phyloP scores from a whole-genome alignment of 2,329 filamentous ascomycete species.

The Colletotrichum chrysophilum region DNA sequence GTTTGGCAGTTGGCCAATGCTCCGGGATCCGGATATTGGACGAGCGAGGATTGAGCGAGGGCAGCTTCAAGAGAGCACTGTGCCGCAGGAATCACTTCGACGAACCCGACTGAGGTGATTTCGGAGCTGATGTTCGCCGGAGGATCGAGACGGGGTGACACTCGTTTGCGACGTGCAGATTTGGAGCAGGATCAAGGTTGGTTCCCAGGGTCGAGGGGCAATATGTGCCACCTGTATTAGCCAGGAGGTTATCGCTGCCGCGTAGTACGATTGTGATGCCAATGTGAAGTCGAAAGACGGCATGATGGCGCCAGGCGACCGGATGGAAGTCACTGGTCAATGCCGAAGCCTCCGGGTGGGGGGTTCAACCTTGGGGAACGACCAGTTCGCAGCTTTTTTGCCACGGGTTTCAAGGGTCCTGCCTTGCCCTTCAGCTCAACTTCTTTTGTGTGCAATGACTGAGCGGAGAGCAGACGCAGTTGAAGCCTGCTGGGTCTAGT shows the following conservation, averaged over 20 bases:
- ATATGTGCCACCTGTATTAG: neutral
- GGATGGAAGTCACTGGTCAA: slow-evolving; percentile 1
- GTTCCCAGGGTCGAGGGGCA: neutral
- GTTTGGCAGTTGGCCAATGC: slow-evolving; percentile 7
- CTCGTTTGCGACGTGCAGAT: neutral
- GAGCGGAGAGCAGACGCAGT: neutral
- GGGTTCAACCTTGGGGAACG: neutral
- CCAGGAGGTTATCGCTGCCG: neutral
- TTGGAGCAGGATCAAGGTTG: neutral
- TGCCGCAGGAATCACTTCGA: neutral
- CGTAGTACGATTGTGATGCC: slow-evolving; percentile 1
- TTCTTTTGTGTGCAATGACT: neutral
- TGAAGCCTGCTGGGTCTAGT: neutral
- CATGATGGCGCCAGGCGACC: slow-evolving; percentile 1
- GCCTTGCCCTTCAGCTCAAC: neutral
- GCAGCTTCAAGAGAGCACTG: neutral
- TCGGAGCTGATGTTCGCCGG: neutral
- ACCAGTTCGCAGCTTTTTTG: neutral
- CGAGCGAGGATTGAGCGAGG: neutral
- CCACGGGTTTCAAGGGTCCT: neutral
- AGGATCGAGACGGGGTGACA: neutral
- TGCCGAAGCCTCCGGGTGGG: neutral
- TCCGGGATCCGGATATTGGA: neutral
- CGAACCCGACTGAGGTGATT: neutral
- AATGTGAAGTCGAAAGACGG: neutral